These are phyloP conservation scores for Neoscytalidium dimidiatum DNA, from an alignment of 2,329 filamentous ascomycete species.

Conservation along the genomic window DNA sequence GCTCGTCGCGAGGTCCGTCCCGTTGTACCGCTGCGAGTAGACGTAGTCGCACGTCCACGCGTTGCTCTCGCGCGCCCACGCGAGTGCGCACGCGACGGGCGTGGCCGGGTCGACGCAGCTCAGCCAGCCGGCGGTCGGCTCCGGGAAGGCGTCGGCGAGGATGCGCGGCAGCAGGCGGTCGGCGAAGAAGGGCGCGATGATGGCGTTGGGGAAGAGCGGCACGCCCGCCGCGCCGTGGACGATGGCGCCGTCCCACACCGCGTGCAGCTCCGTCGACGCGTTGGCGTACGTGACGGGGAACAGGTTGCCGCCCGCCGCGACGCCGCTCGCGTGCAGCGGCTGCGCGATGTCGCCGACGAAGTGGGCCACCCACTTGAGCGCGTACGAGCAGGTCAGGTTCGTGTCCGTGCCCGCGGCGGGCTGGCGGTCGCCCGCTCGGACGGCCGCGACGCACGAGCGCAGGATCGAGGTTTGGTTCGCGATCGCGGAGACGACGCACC, in stretches of 20 bases:
- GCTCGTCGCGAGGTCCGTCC: constrained; percentile 36
- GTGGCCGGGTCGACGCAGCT: constrained; percentile 36
- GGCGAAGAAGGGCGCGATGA: constrained; percentile 38
- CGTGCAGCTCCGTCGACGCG: constrained; percentile 37
- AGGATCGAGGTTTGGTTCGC: constrained; percentile 44
- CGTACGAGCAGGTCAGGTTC: constrained; percentile 42
- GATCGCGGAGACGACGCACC: constrained; percentile 45
- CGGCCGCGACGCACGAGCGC: constrained; percentile 35
- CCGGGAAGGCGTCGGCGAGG: constrained; percentile 35
- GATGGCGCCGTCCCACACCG: constrained; percentile 43
- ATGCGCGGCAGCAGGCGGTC: constrained; percentile 36
- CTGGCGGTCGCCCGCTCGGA: constrained; percentile 23
- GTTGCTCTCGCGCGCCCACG: constrained; percentile 43
- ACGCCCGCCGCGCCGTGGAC: constrained; percentile 40
- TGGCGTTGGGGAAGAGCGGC: constrained; percentile 35
- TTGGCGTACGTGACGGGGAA: constrained; percentile 40
- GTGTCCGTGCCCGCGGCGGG: constrained; percentile 6
- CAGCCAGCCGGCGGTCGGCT: constrained; percentile 39
- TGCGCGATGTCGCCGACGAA: constrained; percentile 46
- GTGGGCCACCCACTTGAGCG: constrained; percentile 45
- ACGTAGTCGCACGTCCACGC: constrained; percentile 43
- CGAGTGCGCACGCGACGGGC: constrained; percentile 35
- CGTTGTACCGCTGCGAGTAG: constrained; percentile 33
- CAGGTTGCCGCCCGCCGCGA: constrained; percentile 41
- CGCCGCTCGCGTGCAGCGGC: constrained; percentile 43